Conservation (phyloP, 2,329 filamentous ascomycete species). For the Scytalidium sp. region DNA sequence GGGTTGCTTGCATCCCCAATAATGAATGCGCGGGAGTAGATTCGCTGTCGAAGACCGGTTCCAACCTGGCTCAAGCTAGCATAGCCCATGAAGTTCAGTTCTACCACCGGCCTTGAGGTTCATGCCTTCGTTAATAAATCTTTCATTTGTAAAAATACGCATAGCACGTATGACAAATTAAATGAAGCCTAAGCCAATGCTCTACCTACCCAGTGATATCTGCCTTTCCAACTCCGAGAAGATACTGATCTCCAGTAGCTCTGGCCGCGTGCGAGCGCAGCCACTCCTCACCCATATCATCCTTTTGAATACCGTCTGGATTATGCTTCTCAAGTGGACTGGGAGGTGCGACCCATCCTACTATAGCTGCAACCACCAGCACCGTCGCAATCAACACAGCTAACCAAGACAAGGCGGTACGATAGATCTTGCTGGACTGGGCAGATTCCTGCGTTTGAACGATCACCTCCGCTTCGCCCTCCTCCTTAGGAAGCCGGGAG, state of each 20-base stretch:
- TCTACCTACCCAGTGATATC: slow-evolving; percentile 61
- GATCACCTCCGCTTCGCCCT: not conserved
- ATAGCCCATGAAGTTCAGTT: slow-evolving; percentile 89
- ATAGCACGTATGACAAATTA: too few species aligned
- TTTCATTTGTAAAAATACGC: too few species aligned
- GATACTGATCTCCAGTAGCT: slow-evolving; percentile 39
- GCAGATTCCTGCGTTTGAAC: not conserved
- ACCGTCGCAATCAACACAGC: slow-evolving; percentile 1
- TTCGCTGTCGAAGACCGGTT: slow-evolving; percentile 77
- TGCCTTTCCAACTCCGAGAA: slow-evolving; percentile 67
- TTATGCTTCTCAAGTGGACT: not conserved
- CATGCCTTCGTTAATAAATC: too few species aligned
- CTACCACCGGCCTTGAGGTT: slow-evolving; percentile 68
- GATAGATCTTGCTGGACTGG: slow-evolving; percentile 1
- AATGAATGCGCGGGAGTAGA: slow-evolving; percentile 91
- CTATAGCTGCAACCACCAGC: not conserved
- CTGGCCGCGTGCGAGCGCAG: slow-evolving; percentile 11
- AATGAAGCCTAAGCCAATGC: too few species aligned
- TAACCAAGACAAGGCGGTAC: slow-evolving; percentile 1
- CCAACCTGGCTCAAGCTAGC: slow-evolving; percentile 78
- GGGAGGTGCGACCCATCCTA: not conserved
- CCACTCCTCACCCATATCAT: not conserved
- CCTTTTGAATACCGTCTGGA: not conserved
- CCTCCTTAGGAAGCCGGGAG: slow-evolving; percentile 1
- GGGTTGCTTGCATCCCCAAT: slow-evolving; percentile 66